Conservation (phyloP, 2,329 filamentous ascomycete species). For the Aspergillus fischeri region DNA sequence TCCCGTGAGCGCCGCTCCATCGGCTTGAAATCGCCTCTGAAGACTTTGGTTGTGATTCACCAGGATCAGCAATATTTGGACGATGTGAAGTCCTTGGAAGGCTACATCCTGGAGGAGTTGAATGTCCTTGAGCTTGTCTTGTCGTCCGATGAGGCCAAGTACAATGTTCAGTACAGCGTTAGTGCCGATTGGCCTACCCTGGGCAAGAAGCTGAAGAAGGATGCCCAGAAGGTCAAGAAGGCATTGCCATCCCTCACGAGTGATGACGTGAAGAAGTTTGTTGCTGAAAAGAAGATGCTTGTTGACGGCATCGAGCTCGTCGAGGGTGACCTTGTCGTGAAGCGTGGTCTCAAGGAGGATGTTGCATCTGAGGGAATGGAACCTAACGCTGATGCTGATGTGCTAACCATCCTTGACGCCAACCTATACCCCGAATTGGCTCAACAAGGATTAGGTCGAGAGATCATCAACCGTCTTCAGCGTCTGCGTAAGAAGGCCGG, state of each 20-base stretch:
- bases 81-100: slow-evolving; percentile 78
- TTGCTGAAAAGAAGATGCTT: slow-evolving; percentile 66
- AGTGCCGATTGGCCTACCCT: slow-evolving; percentile 89
- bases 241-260: slow-evolving; percentile 74
- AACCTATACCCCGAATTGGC: slow-evolving; percentile 79
- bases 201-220: slow-evolving; percentile 96
- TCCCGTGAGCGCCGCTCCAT: slow-evolving; percentile 81
- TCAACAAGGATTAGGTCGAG: slow-evolving; percentile 82
- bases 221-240: slow-evolving; percentile 86
- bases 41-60: slow-evolving; percentile 85
- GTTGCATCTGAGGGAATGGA: slow-evolving; percentile 70
- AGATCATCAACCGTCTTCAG: slow-evolving; percentile 91
- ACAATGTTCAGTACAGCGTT: slow-evolving; percentile 88
- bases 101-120: slow-evolving; percentile 87
- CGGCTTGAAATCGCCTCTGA: slow-evolving; percentile 85
- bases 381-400: slow-evolving; percentile 82
- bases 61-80: slow-evolving; percentile 76
- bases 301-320: slow-evolving; percentile 84
- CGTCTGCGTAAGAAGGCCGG: slow-evolving; percentile 90
- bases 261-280: slow-evolving; percentile 75
- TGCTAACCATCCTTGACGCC: slow-evolving; percentile 85
- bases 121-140: slow-evolving; percentile 84
- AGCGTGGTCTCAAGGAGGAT: slow-evolving; percentile 71
- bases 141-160: slow-evolving; percentile 80
- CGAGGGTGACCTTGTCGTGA: slow-evolving; percentile 77